phyloP scores from a whole-genome alignment of 2,329 filamentous ascomycete species.

The Fusarium stilboides region DNA sequence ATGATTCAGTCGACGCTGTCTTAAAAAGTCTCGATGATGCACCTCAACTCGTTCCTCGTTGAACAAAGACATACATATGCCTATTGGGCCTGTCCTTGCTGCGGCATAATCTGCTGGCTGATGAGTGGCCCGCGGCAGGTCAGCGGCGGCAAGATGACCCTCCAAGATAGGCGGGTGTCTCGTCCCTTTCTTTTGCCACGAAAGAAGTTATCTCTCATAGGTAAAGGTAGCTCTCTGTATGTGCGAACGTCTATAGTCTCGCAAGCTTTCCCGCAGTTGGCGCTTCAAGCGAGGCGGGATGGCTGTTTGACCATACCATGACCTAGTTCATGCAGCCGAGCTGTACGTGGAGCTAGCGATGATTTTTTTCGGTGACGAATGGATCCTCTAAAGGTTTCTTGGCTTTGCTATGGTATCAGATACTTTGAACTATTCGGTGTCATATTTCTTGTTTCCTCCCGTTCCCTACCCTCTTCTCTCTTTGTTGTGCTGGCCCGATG shows the following conservation, averaged over 20 bases:
- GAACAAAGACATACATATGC: slow-evolving; percentile 5
- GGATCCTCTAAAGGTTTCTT: neutral
- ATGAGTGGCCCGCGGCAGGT: slow-evolving; percentile 1
- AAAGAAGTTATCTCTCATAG: slow-evolving; percentile 2
- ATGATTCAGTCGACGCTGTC: slow-evolving; percentile 17
- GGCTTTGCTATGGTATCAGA: neutral
- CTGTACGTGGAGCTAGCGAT: neutral
- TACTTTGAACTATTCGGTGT: neutral
- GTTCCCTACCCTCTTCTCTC: too few species aligned
- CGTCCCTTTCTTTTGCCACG: neutral
- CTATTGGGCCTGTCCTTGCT: slow-evolving; percentile 11
- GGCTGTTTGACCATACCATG: neutral
- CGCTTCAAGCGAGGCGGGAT: slow-evolving; percentile 3
- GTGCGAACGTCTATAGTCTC: slow-evolving; percentile 5
- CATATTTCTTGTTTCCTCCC: too few species aligned
- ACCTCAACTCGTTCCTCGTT: slow-evolving; percentile 14
- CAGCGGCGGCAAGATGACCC: neutral
- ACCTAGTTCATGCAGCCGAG: neutral
- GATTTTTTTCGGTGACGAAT: neutral
- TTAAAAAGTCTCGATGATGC: slow-evolving; percentile 27
- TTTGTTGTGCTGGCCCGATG: too few species aligned
- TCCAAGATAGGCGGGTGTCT: slow-evolving; percentile 3
- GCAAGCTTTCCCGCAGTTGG: slow-evolving; percentile 9
- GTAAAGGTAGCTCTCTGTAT: neutral
- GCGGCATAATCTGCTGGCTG: slow-evolving; percentile 8